Evolutionary conservation across 202 grass and related monocot genomes (phyloP).

Genomic region (Elaeis oleifera): DNA sequence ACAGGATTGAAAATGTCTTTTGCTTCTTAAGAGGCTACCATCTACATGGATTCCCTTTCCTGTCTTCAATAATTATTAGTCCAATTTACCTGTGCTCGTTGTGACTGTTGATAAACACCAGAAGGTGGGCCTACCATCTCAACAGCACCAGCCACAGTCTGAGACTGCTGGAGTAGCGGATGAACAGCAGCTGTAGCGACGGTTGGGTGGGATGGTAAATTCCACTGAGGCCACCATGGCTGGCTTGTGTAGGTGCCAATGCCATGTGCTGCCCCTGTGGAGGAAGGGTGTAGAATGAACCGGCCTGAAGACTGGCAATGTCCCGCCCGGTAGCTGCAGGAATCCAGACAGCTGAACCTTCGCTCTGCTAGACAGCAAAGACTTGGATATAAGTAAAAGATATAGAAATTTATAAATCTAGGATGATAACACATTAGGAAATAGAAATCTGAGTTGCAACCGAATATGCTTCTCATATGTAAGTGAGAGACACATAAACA

Average conservation of each 20-base stretch:
- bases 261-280: constrained; percentile 63
- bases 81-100: constrained; percentile 64
- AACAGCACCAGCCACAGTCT: constrained; percentile 52
- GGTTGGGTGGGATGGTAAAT: constrained; percentile 53
- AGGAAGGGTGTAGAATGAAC: constrained; percentile 49
- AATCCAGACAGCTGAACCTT: constrained; percentile 62
- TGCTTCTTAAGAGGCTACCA: constrained; percentile 19
- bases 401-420: background rate
- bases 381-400: constrained; percentile 14
- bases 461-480: too few relatives aligned
- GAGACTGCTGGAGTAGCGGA: constrained; percentile 57
- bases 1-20: constrained; percentile 7
- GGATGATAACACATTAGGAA: too few relatives aligned
- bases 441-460: too few relatives aligned
- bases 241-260: constrained; percentile 53
- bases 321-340: constrained; percentile 47
- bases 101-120: constrained; percentile 60
- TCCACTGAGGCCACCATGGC: constrained; percentile 51
- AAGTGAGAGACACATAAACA: too few relatives aligned
- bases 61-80: constrained; percentile 56
- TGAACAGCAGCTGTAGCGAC: constrained; percentile 49
- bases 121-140: constrained; percentile 56
- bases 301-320: constrained; percentile 46
- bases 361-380: constrained; percentile 40
- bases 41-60: constrained; percentile 11